Percentiles rank a stretch among this genome's conserved stretches.
Evolutionary conservation across 2,329 filamentous ascomycete genomes (phyloP).

Genomic region (Ophiostoma perfectum): DNA sequence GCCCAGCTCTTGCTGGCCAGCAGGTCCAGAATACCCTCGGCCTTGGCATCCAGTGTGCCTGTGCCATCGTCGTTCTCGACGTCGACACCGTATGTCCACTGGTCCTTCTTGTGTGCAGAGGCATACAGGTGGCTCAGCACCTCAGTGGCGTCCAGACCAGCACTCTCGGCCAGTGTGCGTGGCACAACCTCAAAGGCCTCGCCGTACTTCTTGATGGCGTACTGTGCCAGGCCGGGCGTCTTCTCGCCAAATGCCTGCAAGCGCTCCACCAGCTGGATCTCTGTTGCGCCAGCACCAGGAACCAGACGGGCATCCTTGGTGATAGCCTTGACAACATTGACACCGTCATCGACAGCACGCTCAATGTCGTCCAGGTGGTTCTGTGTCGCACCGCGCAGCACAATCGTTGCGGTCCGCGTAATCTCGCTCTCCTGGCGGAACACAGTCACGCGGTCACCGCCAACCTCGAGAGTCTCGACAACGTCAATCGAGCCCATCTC

Average conservation of each 20-base stretch:
- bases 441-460: constrained; percentile 94
- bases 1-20: constrained; percentile 93
- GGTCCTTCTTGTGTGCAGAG: constrained; percentile 81
- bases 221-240: constrained; percentile 87
- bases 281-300: constrained; percentile 87
- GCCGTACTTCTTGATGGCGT: constrained; percentile 94
- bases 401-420: constrained; percentile 88
- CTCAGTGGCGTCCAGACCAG: constrained; percentile 94
- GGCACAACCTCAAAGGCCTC: constrained; percentile 98
- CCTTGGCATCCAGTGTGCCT: constrained; percentile 77
- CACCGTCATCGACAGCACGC: constrained; percentile 93
- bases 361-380: constrained; percentile 98
- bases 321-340: constrained; percentile 98
- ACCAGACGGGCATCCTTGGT: constrained; percentile 88
- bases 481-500: constrained; percentile 95
- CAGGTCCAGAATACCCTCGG: constrained; percentile 86
- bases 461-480: constrained; percentile 96
- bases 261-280: constrained; percentile 88
- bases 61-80: constrained; percentile 80
- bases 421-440: constrained; percentile 94
- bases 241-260: constrained; percentile 87
- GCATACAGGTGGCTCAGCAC: constrained; percentile 88
- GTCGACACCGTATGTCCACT: constrained; percentile 90
- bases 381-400: constrained; percentile 91
- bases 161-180: constrained; percentile 87